Evolutionary conservation across 2,329 filamentous ascomycete species (phyloP).

Genomic region (Pseudogymnoascus sp.): DNA sequence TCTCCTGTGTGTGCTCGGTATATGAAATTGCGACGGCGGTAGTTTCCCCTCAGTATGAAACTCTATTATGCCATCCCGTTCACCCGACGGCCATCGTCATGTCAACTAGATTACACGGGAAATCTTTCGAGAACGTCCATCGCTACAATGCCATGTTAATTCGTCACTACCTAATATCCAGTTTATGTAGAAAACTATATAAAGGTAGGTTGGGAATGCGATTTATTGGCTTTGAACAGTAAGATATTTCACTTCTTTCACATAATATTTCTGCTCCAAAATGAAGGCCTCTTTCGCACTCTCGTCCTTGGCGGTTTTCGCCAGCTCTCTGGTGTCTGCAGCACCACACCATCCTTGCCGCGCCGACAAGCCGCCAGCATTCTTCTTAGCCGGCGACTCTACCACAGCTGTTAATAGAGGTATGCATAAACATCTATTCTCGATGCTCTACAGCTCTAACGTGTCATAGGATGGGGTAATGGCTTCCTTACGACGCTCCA

Average conservation of each 20-base stretch:
- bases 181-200: not conserved
- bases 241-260: not conserved
- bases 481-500: constrained; percentile 38
- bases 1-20: not conserved
- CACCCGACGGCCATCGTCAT: not conserved
- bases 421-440: not conserved
- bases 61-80: constrained; percentile 1
- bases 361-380: constrained; percentile 22
- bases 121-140: not conserved
- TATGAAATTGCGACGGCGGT: not conserved
- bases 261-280: not conserved
- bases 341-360: not conserved
- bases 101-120: not conserved
- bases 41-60: constrained; percentile 3
- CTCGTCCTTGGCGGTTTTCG: not conserved
- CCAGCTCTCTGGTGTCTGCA: not conserved
- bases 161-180: not conserved
- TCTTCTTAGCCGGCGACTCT: constrained; percentile 31
- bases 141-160: not conserved
- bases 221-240: not conserved
- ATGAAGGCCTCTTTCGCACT: constrained; percentile 2
- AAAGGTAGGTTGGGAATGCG: not conserved
- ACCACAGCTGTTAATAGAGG: constrained; percentile 23
- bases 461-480: constrained; percentile 35
- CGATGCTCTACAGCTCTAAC: constrained; percentile 8